A percentile compares a stretch with the other conserved stretches of the same genome.
phyloP scores from a whole-genome alignment of 805 yeast species.

The Clavispora fructus region DNA sequence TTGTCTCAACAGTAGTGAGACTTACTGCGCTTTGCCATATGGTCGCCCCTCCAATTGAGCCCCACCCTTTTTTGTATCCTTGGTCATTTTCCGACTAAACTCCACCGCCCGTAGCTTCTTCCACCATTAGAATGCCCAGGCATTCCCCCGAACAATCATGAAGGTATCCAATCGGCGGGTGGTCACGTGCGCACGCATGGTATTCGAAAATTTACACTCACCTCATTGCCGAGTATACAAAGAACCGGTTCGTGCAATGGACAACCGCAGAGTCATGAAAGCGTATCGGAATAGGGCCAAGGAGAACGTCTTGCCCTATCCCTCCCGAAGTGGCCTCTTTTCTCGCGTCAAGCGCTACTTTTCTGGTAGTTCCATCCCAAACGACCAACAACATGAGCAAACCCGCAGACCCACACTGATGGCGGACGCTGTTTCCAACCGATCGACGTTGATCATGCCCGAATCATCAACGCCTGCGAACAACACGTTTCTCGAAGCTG shows the following conservation, averaged over 20 bases:
- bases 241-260: constrained; percentile 18
- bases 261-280: constrained; percentile 29
- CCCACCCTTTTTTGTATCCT: too few species aligned
- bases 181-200: constrained; percentile 2
- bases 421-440: not conserved
- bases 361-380: constrained; percentile 9
- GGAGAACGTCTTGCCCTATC: constrained; percentile 18
- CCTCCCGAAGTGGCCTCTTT: constrained; percentile 19
- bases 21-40: too few species aligned
- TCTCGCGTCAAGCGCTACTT: constrained; percentile 25
- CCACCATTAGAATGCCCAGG: too few species aligned
- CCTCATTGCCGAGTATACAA: not conserved
- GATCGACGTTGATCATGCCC: constrained; percentile 4
- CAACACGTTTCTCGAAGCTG: not conserved
- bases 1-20: too few species aligned
- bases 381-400: not conserved
- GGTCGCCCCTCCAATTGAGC: too few species aligned
- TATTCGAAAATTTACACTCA: constrained; percentile 1
- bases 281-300: constrained; percentile 22
- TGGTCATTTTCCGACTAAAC: too few species aligned
- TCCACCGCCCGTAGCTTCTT: too few species aligned
- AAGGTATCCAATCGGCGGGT: too few species aligned
- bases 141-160: too few species aligned
- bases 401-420: not conserved
- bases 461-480: constrained; percentile 1